These are phyloP conservation scores for Tricholoma sp. DNA, from an alignment of 768 basidiomycete genomes.

Conservation along the genomic window DNA sequence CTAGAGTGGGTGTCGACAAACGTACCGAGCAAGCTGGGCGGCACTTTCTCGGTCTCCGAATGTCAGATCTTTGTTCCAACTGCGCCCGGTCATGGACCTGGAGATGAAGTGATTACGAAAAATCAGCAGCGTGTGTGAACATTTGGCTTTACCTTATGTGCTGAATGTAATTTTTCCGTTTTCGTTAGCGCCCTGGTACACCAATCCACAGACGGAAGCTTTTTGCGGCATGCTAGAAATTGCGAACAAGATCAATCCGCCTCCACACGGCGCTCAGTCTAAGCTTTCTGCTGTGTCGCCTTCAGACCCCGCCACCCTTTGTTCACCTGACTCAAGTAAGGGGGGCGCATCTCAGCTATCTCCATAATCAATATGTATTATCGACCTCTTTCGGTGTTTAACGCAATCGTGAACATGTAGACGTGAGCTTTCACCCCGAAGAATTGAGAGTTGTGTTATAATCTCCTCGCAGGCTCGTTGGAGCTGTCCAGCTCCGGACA, in stretches of 20 bases:
- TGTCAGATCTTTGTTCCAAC: constrained; percentile 69
- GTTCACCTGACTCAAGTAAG: neutral
- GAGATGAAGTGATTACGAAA: constrained; percentile 27
- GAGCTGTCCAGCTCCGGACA: neutral
- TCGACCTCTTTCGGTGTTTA: too few relatives aligned
- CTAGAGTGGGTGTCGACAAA: constrained; percentile 64
- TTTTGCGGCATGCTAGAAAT: constrained; percentile 79
- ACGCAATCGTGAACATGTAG: neutral
- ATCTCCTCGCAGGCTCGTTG: neutral
- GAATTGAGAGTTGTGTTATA: neutral
- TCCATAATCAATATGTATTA: neutral
- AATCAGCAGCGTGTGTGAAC: constrained; percentile 30
- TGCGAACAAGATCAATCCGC: constrained; percentile 53
- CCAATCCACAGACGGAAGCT: constrained; percentile 86
- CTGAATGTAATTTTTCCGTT: constrained; percentile 10
- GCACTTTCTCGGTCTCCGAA: constrained; percentile 39
- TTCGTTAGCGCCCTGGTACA: constrained; percentile 62
- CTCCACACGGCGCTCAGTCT: constrained; percentile 1
- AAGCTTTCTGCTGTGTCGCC: neutral
- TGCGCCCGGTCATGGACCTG: constrained; percentile 44
- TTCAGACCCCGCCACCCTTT: neutral
- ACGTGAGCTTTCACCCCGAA: neutral
- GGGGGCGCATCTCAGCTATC: neutral
- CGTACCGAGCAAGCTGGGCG: constrained; percentile 32
- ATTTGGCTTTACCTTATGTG: constrained; percentile 14